These are phyloP conservation scores for Fagopyrum tataricum DNA, from an alignment of 148 eudicot species.

Conservation along the genomic window DNA sequence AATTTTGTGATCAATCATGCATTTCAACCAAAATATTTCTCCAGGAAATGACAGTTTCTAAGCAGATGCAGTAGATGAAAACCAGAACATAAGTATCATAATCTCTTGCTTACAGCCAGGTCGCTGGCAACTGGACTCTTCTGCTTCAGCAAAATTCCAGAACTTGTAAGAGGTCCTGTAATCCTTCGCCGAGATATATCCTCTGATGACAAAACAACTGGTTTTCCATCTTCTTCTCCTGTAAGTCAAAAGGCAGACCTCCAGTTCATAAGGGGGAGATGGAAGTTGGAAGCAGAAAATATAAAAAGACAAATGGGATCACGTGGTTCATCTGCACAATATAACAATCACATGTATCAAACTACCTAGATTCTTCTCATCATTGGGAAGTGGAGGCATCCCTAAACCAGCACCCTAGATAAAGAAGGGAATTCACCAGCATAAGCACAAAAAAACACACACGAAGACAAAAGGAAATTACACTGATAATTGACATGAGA, in stretches of 20 bases:
- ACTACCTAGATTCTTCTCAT: conserved; percentile 47
- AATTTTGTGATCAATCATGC: background rate
- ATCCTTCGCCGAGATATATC: conserved; percentile 56
- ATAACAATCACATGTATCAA: background rate
- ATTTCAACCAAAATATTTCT: background rate
- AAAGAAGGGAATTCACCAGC: background rate
- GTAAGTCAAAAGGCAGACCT: conserved; percentile 1
- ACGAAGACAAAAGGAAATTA: background rate
- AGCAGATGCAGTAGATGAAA: background rate
- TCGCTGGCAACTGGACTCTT: conserved; percentile 69
- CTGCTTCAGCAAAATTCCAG: conserved; percentile 60
- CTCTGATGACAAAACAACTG: conserved; percentile 34
- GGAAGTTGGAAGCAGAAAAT: background rate
- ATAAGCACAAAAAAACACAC: background rate
- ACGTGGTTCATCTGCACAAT: background rate
- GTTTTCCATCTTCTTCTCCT: conserved; percentile 65
- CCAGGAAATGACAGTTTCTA: background rate
- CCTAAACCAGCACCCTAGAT: conserved; percentile 69
- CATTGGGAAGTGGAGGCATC: conserved; percentile 57
- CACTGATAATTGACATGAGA: conserved; percentile 8
- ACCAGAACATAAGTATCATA: conserved; percentile 29
- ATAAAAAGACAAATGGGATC: background rate
- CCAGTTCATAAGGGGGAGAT: background rate
- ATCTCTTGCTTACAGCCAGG: conserved; percentile 59
- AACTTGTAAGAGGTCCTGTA: conserved; percentile 45